A percentile compares a stretch with the other conserved stretches of the same genome.
phyloP scores from a whole-genome alignment of 2,329 filamentous ascomycete genomes.

The Sporothrix pseudoabietina region DNA sequence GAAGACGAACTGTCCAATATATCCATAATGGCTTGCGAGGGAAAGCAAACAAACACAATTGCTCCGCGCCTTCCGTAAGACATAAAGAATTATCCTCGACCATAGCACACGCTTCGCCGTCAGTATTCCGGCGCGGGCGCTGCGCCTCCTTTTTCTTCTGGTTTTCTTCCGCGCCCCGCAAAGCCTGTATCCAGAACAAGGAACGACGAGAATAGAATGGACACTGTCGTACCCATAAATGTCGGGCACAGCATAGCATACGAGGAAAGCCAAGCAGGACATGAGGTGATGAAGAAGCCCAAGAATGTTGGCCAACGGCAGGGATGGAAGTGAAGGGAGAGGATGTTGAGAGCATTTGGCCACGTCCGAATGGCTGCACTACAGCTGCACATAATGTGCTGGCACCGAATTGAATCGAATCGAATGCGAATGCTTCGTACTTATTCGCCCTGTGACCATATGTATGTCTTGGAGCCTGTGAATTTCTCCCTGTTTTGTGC shows the following conservation, averaged over 20 bases:
- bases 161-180: not conserved
- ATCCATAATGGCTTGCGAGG: not conserved
- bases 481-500: not conserved
- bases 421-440: not conserved
- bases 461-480: not conserved
- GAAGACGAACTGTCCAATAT: not conserved
- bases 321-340: constrained; percentile 16
- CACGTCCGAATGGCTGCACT: not conserved
- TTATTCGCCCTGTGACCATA: not conserved
- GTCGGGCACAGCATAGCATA: not conserved
- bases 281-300: not conserved
- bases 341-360: not conserved
- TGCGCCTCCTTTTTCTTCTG: not conserved
- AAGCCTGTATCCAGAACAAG: not conserved
- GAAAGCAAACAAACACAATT: not conserved
- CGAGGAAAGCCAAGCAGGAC: not conserved
- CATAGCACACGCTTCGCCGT: not conserved
- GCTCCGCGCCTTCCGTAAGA: not conserved
- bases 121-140: constrained; percentile 4
- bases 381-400: not conserved
- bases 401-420: not conserved
- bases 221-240: not conserved
- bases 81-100: not conserved
- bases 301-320: not conserved
- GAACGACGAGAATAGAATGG: not conserved